phyloP scores from a whole-genome alignment of 257 asterid genomes.

The Nicotiana knightiana region DNA sequence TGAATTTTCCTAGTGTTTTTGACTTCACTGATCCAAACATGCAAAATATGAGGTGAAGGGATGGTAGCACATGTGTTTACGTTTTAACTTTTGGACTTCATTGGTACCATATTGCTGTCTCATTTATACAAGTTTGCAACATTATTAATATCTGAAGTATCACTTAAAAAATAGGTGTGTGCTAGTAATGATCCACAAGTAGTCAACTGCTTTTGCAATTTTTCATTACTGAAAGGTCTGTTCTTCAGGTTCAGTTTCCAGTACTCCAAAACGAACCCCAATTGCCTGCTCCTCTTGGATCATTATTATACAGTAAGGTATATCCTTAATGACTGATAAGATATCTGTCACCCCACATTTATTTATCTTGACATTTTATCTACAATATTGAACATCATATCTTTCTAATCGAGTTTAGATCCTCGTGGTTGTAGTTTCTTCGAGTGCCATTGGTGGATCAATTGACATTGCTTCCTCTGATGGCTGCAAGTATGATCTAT shows the following conservation, averaged over 20 bases:
- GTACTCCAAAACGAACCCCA: constrained; percentile 40
- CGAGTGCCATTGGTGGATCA: constrained; percentile 44
- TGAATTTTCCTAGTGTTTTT: constrained; percentile 9
- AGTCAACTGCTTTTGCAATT: neutral
- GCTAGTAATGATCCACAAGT: neutral
- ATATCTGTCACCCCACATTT: neutral
- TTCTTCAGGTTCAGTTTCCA: constrained; percentile 50
- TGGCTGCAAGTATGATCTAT: constrained; percentile 49
- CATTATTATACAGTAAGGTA: constrained; percentile 50
- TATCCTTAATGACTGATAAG: neutral
- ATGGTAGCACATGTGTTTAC: neutral
- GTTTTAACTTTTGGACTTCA: neutral
- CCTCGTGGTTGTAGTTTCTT: constrained; percentile 30
- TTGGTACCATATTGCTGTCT: neutral
- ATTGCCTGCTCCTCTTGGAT: constrained; percentile 56
- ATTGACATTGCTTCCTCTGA: constrained; percentile 48
- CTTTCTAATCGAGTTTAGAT: neutral
- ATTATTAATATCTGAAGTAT: neutral
- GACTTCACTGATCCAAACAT: neutral
- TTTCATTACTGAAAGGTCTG: neutral
- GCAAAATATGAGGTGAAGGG: neutral
- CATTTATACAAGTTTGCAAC: neutral
- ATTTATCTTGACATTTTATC: neutral
- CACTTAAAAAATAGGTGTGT: neutral
- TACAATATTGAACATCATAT: neutral